Base-by-base conservation (phyloP, 352 stramenopile species). In the Globisporangium irregulare region DNA sequence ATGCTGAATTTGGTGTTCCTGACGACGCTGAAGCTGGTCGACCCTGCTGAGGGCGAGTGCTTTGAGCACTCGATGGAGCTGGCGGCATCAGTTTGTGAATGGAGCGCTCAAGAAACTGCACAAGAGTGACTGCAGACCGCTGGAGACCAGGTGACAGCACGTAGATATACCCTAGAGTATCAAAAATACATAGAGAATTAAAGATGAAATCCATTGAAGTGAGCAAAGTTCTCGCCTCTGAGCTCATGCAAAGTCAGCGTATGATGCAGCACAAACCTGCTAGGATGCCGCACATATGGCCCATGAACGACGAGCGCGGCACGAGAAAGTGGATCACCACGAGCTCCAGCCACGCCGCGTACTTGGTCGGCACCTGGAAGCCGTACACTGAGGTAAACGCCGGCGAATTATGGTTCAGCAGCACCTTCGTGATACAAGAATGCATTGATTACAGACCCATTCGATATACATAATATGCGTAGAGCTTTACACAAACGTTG, bases 301-400 rank as follows among this genome's bases (percentile, higher is more conserved):
- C 90, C 27, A 97, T 68, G 50, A 98, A 86, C 10, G 91, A 95
- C 14, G 91, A 75, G 54, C 90, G 81, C 1, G 87, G 91, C 1
- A 96, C 86, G 22, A 97, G 67, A 20, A 93, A 38, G 57, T 95
- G 90, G 4, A 95, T 95, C 29, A 95, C 60, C 15, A 94, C 65
- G 15, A 98, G 74, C 71, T 98, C 92, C 2, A 96, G 75, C 91
- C 91, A 97, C 24, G 92, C 80, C 5, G 82, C 89, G 54, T 97
- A 97, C 59, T 95, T 94, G 2, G 89, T 94, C 7, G 89, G 88
- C 15, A 98, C 76, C 24, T 73, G 72, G 43, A 97, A 87, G 27
- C 78, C 85, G 68, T 92, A 86, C 0, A 96, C 66, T 1, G 68
- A 78, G 9, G 85, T 82, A 20, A 84, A 85, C 4, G 76, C 69